Evolutionary conservation across 495 filamentous ascomycete species (phyloP).

Genomic region (Evernia prunastri): DNA sequence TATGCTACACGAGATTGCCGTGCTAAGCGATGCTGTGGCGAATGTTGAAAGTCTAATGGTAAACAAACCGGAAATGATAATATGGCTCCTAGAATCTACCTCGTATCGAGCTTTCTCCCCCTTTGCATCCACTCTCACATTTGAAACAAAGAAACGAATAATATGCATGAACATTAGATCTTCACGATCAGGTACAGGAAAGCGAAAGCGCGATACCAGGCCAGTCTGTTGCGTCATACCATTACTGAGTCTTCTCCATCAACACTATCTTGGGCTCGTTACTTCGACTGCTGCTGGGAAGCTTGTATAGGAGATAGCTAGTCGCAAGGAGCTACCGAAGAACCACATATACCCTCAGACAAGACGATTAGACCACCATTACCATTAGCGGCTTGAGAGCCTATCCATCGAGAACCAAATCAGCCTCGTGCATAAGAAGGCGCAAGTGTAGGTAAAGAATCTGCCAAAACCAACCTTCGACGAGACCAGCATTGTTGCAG

Average conservation of each 20-base stretch:
- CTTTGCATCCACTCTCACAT: not conserved
- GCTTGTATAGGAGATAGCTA: conserved; percentile 4
- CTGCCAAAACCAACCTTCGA: conserved; percentile 54
- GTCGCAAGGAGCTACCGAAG: not conserved
- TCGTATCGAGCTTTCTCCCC: not conserved
- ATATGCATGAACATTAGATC: not conserved
- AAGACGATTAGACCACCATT: conserved; percentile 6
- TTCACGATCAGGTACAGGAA: not conserved
- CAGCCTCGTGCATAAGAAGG: conserved; percentile 31
- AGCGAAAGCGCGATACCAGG: not conserved
- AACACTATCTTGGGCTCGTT: not conserved
- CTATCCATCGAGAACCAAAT: not conserved
- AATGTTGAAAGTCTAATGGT: not conserved
- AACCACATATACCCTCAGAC: conserved; percentile 1
- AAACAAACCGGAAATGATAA: not conserved
- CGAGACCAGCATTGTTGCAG: conserved; percentile 8
- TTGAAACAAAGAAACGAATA: not conserved
- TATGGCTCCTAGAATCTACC: not conserved
- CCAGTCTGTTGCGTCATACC: not conserved
- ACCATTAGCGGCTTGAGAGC: conserved; percentile 8
- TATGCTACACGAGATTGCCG: too few species aligned
- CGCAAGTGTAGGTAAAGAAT: conserved; percentile 51
- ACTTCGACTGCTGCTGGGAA: not conserved
- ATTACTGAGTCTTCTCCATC: not conserved
- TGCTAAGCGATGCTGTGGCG: too few species aligned